phyloP scores from a whole-genome alignment of 2,329 filamentous ascomycete genomes.

The Aspergillus hiratsukae region DNA sequence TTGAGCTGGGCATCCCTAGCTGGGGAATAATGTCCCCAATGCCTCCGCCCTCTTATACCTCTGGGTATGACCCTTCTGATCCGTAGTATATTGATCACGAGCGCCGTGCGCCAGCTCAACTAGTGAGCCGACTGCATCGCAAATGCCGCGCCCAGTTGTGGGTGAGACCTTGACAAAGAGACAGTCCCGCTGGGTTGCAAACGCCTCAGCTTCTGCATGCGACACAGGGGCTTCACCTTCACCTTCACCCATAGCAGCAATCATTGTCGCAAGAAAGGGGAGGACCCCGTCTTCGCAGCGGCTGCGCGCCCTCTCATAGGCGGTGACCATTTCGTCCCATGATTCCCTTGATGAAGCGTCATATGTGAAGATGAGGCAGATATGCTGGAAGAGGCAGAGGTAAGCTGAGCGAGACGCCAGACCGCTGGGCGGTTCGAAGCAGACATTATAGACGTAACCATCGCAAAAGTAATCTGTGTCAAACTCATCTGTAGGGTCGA shows the following conservation, averaged over 20 bases:
- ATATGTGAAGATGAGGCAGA: constrained; percentile 3
- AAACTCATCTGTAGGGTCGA: background rate
- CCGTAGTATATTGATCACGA: too few relatives aligned
- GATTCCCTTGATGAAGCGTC: constrained; percentile 2
- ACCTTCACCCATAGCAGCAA: constrained; percentile 2
- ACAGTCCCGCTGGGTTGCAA: constrained; percentile 8
- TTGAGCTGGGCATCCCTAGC: too few relatives aligned
- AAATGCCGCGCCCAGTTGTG: constrained; percentile 4
- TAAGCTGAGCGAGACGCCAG: background rate
- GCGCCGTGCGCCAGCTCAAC: constrained; percentile 8
- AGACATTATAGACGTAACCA: background rate
- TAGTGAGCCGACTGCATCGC: constrained; percentile 7
- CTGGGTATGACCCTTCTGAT: too few relatives aligned
- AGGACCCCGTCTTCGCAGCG: constrained; percentile 1
- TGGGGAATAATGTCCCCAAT: too few relatives aligned
- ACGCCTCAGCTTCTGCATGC: constrained; percentile 7
- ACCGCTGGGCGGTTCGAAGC: background rate
- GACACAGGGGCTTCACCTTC: constrained; percentile 1
- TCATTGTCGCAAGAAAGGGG: constrained; percentile 4
- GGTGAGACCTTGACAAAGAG: constrained; percentile 7
- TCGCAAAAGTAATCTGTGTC: background rate
- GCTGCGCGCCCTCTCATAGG: constrained; percentile 1
- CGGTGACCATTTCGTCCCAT: constrained; percentile 1
- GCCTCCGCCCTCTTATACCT: too few relatives aligned
- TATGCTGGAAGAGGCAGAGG: constrained; percentile 1